Evolutionary conservation across 805 yeast species (phyloP), one percentile per base, ranked within the genome.

Genomic region (Cyberlindnera maritima): DNA sequence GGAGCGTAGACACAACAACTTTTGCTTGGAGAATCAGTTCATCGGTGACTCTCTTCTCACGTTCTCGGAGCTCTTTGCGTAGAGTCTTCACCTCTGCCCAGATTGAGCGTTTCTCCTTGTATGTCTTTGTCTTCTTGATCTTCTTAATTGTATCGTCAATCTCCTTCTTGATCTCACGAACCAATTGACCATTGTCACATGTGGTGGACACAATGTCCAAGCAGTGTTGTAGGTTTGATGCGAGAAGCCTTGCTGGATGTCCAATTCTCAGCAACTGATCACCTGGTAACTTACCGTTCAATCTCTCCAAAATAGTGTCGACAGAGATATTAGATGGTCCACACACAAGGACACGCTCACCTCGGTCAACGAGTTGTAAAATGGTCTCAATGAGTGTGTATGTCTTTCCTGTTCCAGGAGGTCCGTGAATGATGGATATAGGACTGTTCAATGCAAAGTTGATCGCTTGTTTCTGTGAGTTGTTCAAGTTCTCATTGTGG

Each of bases 271-370:
- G 70, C n/a, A 94, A 65, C 47, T 78, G 60, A 35, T 71, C 64
- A 12, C 46, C 47, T 4, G 53, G 46, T 3, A 54, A 17, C 17
- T 33, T 23, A 1, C 45, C 44, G 17, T 47, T 44, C 19, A 92
- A 64, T 48, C 97, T 70, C 63, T 92, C 97, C 40, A 91, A 65
- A 14, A 92, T 85, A 0, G 96, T 92, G 63, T 92, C 98, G 1
- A 91, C 96, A 1, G 97, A 81, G 14, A 90, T 83, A 62, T 92
- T 92, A 0, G 97, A 90, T 0, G 98, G 96, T 0, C 97, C 97
- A 68, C 97, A 91, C 0, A 92, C 91, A 25, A 92, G 68, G 0
- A 92, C 82, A 38, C 90, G 64, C 50, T 77, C 72, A 8, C 78
- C 77, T 26, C 68, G 69, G 1, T 80, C 72, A 38, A 89, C 70